A percentile compares a stretch with the other conserved stretches of the same genome.
phyloP scores from a whole-genome alignment of 495 filamentous ascomycete genomes.

The Xylaria bambusicola region DNA sequence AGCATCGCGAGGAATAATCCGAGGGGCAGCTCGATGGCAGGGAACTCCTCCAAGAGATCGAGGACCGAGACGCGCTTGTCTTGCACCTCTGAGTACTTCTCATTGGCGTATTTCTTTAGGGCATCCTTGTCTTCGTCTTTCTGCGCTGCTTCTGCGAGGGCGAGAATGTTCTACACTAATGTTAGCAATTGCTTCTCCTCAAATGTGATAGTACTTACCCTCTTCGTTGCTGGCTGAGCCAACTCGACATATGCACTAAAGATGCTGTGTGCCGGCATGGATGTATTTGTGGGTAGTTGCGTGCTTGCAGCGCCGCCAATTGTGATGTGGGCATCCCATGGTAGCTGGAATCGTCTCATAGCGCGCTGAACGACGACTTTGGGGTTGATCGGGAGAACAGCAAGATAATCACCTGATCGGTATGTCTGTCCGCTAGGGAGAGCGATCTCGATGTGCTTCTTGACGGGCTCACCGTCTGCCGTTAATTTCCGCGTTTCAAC shows the following conservation, averaged over 20 bases:
- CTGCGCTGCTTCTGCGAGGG: slow-evolving; percentile 43
- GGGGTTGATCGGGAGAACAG: slow-evolving; percentile 70
- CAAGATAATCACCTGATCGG: slow-evolving; percentile 73
- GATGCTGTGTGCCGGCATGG: slow-evolving; percentile 62
- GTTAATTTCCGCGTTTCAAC: slow-evolving; percentile 58
- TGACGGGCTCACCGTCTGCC: slow-evolving; percentile 54
- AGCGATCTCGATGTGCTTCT: slow-evolving; percentile 66
- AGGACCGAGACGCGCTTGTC: slow-evolving; percentile 63
- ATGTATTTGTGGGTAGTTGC: slow-evolving; percentile 57
- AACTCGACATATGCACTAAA: slow-evolving; percentile 74
- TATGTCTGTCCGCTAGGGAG: slow-evolving; percentile 68
- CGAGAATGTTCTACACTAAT: slow-evolving; percentile 46
- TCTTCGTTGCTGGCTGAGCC: slow-evolving; percentile 64
- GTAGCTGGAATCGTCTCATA: slow-evolving; percentile 53
- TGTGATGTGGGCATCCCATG: slow-evolving; percentile 62
- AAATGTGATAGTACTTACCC: slow-evolving; percentile 30
- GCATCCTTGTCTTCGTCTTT: slow-evolving; percentile 40
- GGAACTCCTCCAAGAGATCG: slow-evolving; percentile 63
- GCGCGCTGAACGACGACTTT: slow-evolving; percentile 56
- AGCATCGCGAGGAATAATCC: slow-evolving; percentile 67
- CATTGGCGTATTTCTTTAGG: slow-evolving; percentile 51
- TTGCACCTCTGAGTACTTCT: slow-evolving; percentile 55
- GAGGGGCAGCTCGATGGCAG: slow-evolving; percentile 58
- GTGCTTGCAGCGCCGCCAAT: slow-evolving; percentile 50
- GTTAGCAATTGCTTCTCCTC: not conserved